These are phyloP conservation scores for Kickxella alabastrina DNA, from an alignment of 192 early-diverging fungal species.

Conservation along the genomic window DNA sequence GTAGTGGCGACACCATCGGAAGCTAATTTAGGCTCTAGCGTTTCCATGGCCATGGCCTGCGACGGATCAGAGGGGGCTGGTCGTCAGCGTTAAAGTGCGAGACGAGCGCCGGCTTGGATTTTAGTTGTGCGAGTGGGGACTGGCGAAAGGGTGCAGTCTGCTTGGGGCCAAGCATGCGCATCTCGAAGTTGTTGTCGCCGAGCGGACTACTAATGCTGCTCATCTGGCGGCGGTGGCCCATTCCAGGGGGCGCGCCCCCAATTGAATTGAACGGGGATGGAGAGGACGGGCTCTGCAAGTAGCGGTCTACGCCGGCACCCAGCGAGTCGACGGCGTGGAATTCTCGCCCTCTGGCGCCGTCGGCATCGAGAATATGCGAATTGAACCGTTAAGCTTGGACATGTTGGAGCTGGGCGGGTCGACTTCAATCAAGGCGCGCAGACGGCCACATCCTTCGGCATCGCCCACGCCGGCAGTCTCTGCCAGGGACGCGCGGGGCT, in stretches of 20 bases:
- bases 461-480: slow-evolving; percentile 66
- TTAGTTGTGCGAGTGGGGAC: slow-evolving; percentile 28
- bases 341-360: slow-evolving; percentile 14
- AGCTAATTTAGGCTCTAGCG: too few species aligned
- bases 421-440: slow-evolving; percentile 64
- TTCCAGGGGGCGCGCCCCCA: slow-evolving; percentile 4
- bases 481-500: slow-evolving; percentile 65
- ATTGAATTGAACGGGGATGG: slow-evolving; percentile 17
- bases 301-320: slow-evolving; percentile 6
- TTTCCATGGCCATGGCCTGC: slow-evolving; percentile 1
- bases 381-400: slow-evolving; percentile 69
- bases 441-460: slow-evolving; percentile 69
- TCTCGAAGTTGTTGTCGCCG: slow-evolving; percentile 32
- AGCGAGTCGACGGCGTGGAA: slow-evolving; percentile 5
- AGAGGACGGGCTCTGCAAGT: slow-evolving; percentile 17
- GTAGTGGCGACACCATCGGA: slow-evolving; percentile 2
- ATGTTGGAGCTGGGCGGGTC: slow-evolving; percentile 78
- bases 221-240: neutral
- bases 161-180: slow-evolving; percentile 26
- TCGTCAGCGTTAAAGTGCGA: slow-evolving; percentile 30
- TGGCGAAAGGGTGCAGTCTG: slow-evolving; percentile 30
- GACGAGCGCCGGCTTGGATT: slow-evolving; percentile 4
- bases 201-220: slow-evolving; percentile 1
- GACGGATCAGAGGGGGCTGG: slow-evolving; percentile 7
- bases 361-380: slow-evolving; percentile 36